These are phyloP conservation scores for Tuber calosporum DNA, from an alignment of 495 filamentous ascomycete species.

Conservation along the genomic window DNA sequence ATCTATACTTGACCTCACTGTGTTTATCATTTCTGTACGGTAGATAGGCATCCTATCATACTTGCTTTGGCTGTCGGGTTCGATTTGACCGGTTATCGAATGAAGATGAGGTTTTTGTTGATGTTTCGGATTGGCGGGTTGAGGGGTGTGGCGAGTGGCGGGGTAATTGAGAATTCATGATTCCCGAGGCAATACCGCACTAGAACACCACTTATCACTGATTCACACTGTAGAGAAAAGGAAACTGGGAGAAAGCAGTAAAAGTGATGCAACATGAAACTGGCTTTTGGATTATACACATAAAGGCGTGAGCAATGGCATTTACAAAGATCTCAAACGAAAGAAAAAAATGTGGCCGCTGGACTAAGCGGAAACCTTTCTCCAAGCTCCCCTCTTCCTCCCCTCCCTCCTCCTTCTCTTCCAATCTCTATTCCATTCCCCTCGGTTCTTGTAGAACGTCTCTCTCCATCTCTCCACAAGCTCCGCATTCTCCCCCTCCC, in stretches of 20 bases:
- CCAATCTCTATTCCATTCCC: slow-evolving; percentile 85
- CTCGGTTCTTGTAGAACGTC: slow-evolving; percentile 87
- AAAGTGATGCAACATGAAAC: not conserved
- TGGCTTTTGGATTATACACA: not conserved
- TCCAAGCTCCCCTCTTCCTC: slow-evolving; percentile 60
- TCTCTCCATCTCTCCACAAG: slow-evolving; percentile 57
- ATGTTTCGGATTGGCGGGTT: not conserved
- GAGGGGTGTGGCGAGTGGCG: not conserved
- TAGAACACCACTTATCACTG: not conserved
- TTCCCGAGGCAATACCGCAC: not conserved
- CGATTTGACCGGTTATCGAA: not conserved
- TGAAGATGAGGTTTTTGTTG: not conserved
- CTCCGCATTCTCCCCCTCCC: slow-evolving; percentile 43
- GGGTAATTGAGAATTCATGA: not conserved
- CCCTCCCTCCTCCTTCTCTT: slow-evolving; percentile 75
- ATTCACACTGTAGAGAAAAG: not conserved
- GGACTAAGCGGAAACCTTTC: not conserved
- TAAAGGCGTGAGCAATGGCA: not conserved
- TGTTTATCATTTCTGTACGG: not conserved
- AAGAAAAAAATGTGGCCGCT: not conserved
- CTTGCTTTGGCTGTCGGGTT: not conserved
- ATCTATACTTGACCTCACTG: not conserved
- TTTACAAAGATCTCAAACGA: not conserved
- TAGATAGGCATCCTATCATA: not conserved
- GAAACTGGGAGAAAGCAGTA: not conserved